These are phyloP conservation scores for Coemansia sp. DNA, from an alignment of 192 early-diverging fungal species.

Conservation along the genomic window DNA sequence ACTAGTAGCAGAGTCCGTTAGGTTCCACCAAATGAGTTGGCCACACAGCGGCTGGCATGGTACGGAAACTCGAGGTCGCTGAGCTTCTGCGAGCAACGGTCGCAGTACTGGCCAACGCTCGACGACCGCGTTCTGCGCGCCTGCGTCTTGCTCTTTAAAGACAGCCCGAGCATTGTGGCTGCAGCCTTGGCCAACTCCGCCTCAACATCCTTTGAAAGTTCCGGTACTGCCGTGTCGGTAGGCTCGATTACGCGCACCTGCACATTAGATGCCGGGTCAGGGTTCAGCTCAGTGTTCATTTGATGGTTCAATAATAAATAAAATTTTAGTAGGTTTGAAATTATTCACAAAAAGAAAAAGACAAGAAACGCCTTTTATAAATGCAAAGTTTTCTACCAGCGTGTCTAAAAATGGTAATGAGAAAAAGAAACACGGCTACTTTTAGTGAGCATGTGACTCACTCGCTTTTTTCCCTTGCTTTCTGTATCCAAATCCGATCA, in stretches of 20 bases:
- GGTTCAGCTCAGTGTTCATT: not conserved
- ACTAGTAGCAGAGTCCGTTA: not conserved
- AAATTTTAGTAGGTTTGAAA: not conserved
- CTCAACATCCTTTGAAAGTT: not conserved
- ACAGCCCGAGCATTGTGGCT: not conserved
- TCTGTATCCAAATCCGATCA: not conserved
- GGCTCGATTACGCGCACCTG: slow-evolving; percentile 1
- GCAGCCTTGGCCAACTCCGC: slow-evolving; percentile 1
- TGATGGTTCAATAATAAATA: not conserved
- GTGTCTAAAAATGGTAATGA: not conserved
- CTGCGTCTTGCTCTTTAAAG: not conserved
- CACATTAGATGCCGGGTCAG: not conserved
- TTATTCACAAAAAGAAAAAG: not conserved
- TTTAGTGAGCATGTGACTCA: slow-evolving; percentile 1
- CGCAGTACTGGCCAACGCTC: not conserved
- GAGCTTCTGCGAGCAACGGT: not conserved
- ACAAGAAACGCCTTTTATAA: not conserved
- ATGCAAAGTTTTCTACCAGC: not conserved
- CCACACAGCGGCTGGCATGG: not conserved
- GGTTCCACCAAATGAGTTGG: not conserved
- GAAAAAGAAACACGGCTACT: not conserved
- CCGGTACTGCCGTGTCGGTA: not conserved
- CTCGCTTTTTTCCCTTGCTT: not conserved
- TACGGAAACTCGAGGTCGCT: not conserved
- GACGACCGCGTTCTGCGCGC: not conserved